These are phyloP conservation scores for Collybia mongolica DNA, from an alignment of 768 basidiomycete genomes.

Conservation along the genomic window DNA sequence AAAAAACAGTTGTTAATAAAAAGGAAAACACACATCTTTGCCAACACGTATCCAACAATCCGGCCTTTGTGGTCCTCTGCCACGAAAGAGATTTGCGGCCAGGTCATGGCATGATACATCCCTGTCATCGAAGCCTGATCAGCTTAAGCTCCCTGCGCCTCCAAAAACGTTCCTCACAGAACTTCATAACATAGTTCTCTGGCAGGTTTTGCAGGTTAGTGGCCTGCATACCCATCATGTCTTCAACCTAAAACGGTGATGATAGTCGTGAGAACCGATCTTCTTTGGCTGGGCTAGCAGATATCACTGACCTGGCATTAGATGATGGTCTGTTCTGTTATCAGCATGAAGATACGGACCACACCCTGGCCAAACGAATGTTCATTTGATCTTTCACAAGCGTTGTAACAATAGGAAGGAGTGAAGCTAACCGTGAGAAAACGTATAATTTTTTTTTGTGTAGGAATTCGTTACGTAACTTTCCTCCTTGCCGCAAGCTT, in stretches of 20 bases:
- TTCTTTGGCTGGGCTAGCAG: slow-evolving; percentile 8
- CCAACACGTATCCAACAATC: slow-evolving; percentile 94
- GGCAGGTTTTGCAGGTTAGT: slow-evolving; percentile 92
- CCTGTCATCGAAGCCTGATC: slow-evolving; percentile 41
- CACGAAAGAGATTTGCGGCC: slow-evolving; percentile 92
- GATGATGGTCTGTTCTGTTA: no score
- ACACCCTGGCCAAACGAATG: slow-evolving; percentile 46
- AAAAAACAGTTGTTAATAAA: background rate
- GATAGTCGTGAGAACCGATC: background rate
- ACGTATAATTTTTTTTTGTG: no score
- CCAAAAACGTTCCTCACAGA: slow-evolving; percentile 45
- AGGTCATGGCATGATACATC: slow-evolving; percentile 86
- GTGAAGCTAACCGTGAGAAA: no score
- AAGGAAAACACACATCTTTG: slow-evolving; percentile 72
- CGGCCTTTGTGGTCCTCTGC: slow-evolving; percentile 88
- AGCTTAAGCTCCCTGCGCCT: background rate
- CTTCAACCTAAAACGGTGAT: slow-evolving; percentile 61
- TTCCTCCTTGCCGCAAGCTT: no score
- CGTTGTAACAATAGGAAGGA: no score
- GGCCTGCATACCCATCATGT: slow-evolving; percentile 91
- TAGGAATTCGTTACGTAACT: no score
- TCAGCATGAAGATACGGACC: slow-evolving; percentile 12
- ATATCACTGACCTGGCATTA: background rate
- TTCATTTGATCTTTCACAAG: slow-evolving; percentile 35
- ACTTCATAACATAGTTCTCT: slow-evolving; percentile 85